phyloP scores from a whole-genome alignment of 441 rosid genomes.

The Omphalea diandra region DNA sequence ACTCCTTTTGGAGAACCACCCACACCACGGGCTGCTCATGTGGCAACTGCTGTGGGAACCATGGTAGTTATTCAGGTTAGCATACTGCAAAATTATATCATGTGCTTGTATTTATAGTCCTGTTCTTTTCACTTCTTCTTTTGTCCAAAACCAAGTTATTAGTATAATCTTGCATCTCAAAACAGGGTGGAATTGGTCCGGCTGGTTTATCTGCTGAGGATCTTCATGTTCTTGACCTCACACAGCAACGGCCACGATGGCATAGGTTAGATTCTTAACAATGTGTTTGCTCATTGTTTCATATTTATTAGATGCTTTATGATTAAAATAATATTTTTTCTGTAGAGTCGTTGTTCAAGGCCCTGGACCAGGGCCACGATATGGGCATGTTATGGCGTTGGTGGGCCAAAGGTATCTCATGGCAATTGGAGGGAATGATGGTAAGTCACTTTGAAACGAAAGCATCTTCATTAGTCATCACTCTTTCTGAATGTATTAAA shows the following conservation, averaged over 20 bases:
- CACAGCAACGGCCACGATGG: conserved; percentile 95
- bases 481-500: conserved; percentile 13
- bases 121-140: conserved; percentile 2
- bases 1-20: conserved; percentile 96
- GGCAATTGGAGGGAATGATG: conserved; percentile 95
- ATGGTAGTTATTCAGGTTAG: conserved; percentile 99
- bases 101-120: background rate
- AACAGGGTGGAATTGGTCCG: conserved; percentile 98
- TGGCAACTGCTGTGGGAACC: conserved; percentile 97
- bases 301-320: conserved; percentile 6
- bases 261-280: conserved; percentile 59
- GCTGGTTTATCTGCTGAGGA: conserved; percentile 99
- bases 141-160: conserved; percentile 19
- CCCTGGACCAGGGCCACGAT: conserved; percentile 99
- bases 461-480: conserved; percentile 6
- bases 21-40: conserved; percentile 98
- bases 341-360: conserved; percentile 98
- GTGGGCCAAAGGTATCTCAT: conserved; percentile 98
- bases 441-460: conserved; percentile 32
- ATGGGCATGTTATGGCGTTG: conserved; percentile 99
- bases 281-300: conserved; percentile 17
- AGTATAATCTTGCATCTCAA: conserved; percentile 26
- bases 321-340: conserved; percentile 29
- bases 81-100: conserved; percentile 5
- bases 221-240: conserved; percentile 98